Evolutionary conservation across 2,329 filamentous ascomycete genomes (phyloP).

Genomic region (Hirsutella rhossiliensis): DNA sequence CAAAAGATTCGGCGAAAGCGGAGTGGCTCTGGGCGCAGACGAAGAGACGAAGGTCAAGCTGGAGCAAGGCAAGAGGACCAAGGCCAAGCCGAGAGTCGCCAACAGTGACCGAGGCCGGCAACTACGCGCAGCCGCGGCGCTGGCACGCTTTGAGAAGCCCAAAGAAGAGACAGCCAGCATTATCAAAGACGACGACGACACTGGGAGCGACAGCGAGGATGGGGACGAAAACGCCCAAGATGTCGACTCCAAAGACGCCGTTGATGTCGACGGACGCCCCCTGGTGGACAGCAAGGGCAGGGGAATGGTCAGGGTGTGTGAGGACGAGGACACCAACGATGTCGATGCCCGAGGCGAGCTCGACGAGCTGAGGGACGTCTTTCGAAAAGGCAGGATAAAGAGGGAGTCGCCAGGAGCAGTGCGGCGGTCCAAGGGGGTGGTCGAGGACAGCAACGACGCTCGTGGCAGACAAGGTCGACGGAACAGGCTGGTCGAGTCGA

Average conservation of each 20-base stretch:
- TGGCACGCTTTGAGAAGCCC: slow-evolving; percentile 57
- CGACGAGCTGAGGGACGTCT: slow-evolving; percentile 46
- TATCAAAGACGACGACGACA: slow-evolving; percentile 18
- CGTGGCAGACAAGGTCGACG: too few species aligned
- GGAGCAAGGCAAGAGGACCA: slow-evolving; percentile 51
- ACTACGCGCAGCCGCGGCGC: slow-evolving; percentile 61
- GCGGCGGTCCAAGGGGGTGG: too few species aligned
- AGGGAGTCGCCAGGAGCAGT: slow-evolving; percentile 5
- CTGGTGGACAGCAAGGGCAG: slow-evolving; percentile 55
- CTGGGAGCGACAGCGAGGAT: slow-evolving; percentile 34
- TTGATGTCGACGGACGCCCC: slow-evolving; percentile 52
- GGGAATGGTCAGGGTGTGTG: slow-evolving; percentile 63
- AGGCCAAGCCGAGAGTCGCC: slow-evolving; percentile 61
- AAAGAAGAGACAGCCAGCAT: slow-evolving; percentile 30
- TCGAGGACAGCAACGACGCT: too few species aligned
- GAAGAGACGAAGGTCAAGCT: slow-evolving; percentile 51
- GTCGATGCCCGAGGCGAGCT: slow-evolving; percentile 34
- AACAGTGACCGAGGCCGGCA: slow-evolving; percentile 64
- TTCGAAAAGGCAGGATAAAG: slow-evolving; percentile 12
- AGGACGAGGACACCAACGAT: slow-evolving; percentile 49
- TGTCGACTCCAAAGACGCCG: slow-evolving; percentile 34
- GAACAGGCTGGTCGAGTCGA: too few species aligned
- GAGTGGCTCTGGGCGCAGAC: slow-evolving; percentile 57
- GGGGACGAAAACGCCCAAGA: slow-evolving; percentile 26
- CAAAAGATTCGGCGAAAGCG: slow-evolving; percentile 66